Conservation (phyloP, 1,139 yeast genomes). For the Casaregolazyma suthepensis region DNA sequence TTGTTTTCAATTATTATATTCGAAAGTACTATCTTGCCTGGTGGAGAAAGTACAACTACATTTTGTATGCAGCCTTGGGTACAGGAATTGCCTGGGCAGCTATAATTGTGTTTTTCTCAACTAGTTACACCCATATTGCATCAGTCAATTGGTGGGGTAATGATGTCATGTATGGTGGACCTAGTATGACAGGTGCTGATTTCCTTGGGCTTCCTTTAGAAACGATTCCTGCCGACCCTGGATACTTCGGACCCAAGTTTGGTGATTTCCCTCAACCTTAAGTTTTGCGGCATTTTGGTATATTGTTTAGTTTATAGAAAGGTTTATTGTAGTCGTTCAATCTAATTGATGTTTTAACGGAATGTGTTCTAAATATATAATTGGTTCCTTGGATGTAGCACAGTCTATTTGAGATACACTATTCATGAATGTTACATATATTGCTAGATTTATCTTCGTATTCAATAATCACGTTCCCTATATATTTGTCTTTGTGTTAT, state of each 20-base stretch:
- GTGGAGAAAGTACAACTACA: conserved; percentile 46
- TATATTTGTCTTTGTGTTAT: no score
- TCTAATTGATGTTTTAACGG: background rate
- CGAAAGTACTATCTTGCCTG: conserved; percentile 44
- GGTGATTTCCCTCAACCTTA: conserved; percentile 13
- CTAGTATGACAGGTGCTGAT: conserved; percentile 30
- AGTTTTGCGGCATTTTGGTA: background rate
- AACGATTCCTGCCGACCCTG: conserved; percentile 36
- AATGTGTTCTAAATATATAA: background rate
- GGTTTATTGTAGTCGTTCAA: background rate
- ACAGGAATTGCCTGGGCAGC: conserved; percentile 41
- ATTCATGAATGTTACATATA: no score
- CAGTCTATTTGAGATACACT: no score
- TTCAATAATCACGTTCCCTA: no score
- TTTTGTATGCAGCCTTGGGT: conserved; percentile 48
- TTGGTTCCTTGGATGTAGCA: background rate
- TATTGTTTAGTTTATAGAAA: background rate
- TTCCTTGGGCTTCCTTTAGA: conserved; percentile 33
- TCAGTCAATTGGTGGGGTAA: conserved; percentile 58
- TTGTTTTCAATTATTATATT: conserved; percentile 47
- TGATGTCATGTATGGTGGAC: conserved; percentile 28
- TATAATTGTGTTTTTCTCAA: conserved; percentile 47
- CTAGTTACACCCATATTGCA: conserved; percentile 38
- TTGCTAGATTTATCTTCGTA: no score
- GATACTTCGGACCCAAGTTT: conserved; percentile 33